Evolutionary conservation across 2,329 filamentous ascomycete species (phyloP), one percentile per base, ranked within the genome.

Genomic region (Diplodia mutila): DNA sequence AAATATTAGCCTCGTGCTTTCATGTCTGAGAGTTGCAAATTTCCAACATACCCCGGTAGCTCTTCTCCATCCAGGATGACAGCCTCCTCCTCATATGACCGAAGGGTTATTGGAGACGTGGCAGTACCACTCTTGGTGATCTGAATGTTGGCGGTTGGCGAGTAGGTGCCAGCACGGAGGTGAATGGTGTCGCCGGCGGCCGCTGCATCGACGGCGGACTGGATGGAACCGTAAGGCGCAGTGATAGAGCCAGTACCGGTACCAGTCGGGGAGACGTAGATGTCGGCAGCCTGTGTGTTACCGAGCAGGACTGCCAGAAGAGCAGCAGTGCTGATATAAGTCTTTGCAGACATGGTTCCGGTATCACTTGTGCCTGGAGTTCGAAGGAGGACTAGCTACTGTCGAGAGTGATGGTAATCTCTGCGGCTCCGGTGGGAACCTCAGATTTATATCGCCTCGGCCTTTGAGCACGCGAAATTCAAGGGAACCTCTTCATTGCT

Each of bases 31-130:
- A 9, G 8, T 29, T 37, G 4, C 34, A 37, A 14, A 18, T 42
- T 11, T 55, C 6, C 27, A 70, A 39, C 46, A 12, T 73, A 63
- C 59, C 59, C 59, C 2, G 59, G 59, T 1, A 79, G 68, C 9
- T 69, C 72, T 55, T 85, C 83, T 42, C 83, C 83, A 70, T 85
- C 80, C 18, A 85, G 77, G 65, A 82, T 77, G 2, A 83, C 82
- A 51, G 78, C 78, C 69, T 85, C 83, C 6, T 71, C 72, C 12
- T 76, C 72, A 67, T 84, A 85, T 0, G 82, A 75, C 16, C 76
- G 75, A 34, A 85, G 71, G 0, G 80, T 82, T 57, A 81, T 81
- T 1, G 81, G 82, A 1, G 77, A 73, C 0, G 77, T 74, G 16
- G 75, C 70, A 0, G 78, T 82, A 29, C 83, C 83, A 39, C 78